Conservation (phyloP, 148 eudicot species). For the Nepenthes gracilis region DNA sequence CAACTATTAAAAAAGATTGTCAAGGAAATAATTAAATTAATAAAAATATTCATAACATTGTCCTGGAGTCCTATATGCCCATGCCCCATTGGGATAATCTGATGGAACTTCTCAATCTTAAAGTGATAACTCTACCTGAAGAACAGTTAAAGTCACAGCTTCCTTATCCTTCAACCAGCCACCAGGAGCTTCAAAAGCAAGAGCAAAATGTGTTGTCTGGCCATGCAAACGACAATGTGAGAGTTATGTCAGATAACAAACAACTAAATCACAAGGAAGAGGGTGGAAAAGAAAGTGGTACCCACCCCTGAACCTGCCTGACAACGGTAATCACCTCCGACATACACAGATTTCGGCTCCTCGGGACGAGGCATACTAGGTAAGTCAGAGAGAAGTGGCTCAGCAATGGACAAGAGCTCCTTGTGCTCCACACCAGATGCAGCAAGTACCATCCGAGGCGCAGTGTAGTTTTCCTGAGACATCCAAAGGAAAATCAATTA, state of each 20-base stretch:
- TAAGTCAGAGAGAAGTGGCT: constrained; percentile 71
- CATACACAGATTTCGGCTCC: constrained; percentile 52
- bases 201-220: constrained; percentile 75
- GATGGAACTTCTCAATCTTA: too few species aligned
- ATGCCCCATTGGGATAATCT: too few species aligned
- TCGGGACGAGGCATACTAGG: constrained; percentile 29
- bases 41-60: too few species aligned
- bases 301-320: constrained; percentile 78
- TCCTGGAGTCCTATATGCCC: too few species aligned
- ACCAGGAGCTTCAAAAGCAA: constrained; percentile 87
- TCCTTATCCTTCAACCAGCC: constrained; percentile 73
- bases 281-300: not conserved
- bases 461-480: constrained; percentile 73
- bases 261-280: not conserved
- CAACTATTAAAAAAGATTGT: too few species aligned
- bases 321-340: constrained; percentile 75
- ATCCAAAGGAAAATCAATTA: constrained; percentile 1
- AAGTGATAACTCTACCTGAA: constrained; percentile 33
- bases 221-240: constrained; percentile 5
- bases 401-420: constrained; percentile 62
- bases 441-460: constrained; percentile 83
- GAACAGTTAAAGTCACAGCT: constrained; percentile 59
- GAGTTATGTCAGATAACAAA: not conserved
- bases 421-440: constrained; percentile 88
- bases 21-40: too few species aligned